Percentiles rank a stretch among this genome's conserved stretches.
These are phyloP conservation scores for Lentithecium fluviatile DNA, from an alignment of 495 filamentous ascomycete genomes.

Conservation along the genomic window DNA sequence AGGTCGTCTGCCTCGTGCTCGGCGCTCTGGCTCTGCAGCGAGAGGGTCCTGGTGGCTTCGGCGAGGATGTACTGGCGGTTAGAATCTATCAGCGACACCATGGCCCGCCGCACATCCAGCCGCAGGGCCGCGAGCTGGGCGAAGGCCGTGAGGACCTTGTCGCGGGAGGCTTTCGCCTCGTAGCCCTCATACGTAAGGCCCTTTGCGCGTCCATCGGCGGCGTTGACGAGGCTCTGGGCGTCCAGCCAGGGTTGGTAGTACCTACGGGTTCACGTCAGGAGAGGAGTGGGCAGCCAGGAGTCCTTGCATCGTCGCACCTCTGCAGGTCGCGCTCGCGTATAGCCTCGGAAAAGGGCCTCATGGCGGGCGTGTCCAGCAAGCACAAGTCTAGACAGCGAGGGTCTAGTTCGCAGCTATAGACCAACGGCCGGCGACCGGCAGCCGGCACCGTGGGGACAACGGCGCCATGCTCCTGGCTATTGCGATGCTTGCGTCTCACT, in stretches of 20 bases:
- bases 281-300: neutral
- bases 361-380: neutral
- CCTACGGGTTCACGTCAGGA: neutral
- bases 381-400: neutral
- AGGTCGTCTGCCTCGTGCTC: conserved; percentile 46
- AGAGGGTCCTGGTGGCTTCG: conserved; percentile 51
- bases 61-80: conserved; percentile 56
- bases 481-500: too few relatives aligned
- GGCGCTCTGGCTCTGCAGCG: conserved; percentile 39
- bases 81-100: conserved; percentile 44
- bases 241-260: conserved; percentile 1
- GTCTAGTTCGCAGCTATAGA: too few relatives aligned
- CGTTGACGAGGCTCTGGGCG: neutral
- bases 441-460: neutral
- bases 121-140: conserved; percentile 31
- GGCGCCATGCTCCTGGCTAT: neutral
- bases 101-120: conserved; percentile 30
- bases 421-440: neutral
- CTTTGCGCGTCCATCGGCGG: neutral
- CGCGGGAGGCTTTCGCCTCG: conserved; percentile 3
- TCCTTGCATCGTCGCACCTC: neutral
- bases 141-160: conserved; percentile 30
- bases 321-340: conserved; percentile 1
- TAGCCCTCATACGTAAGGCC: neutral
- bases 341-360: neutral